Base-by-base conservation (phyloP, 1,139 yeast species). In the Candida glucosophila region DNA sequence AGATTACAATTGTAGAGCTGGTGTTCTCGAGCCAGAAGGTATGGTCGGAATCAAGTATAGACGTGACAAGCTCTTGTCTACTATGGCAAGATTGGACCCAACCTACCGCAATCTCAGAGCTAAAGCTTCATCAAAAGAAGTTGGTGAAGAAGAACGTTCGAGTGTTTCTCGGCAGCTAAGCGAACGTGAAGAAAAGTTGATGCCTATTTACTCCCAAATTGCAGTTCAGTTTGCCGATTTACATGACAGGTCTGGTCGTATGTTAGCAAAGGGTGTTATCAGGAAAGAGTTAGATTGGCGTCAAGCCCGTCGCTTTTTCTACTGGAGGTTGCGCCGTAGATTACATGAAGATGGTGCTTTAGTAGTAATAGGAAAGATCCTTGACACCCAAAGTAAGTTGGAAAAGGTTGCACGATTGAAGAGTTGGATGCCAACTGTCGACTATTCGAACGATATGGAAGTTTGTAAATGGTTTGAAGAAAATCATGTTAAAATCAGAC, bases 271-370 rank as follows among this genome's bases (percentile, higher is more conserved):
- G 70, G 94, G 92, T 33, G 82, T 80, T 29, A 85, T 90, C 44
- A 71, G 80, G 43, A 78, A 79, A 54, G 92, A 86, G 43, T 58
- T 90, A 31, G 76, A 80, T 45, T 88, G 96, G 96, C 57, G 58
- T 24, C 70, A 86, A 29, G 74, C 97, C 17, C 83, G 98, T 67
- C 76, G 97, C 47, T 82, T 73, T 74, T 92, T 90, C 76, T 90
- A 85, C 90, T 90, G 98, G 98, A 78, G 99, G 60, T 73, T 85
- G 39, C 85, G 96, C 63, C 81, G 98, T 62, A 83, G 96, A 60
- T 67, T 92, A 57, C 79, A 82, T 52, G 97, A 90, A 62, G 94
- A 85, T 54, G 83, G 85, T 56, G 67, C 88, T 47, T 65, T 85
- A 53, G 77, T 73, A 54, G 71, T 82, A 47, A 73, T 88, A 44